phyloP scores from a whole-genome alignment of 1,139 yeast species.

The Saccharomyces uvarum region DNA sequence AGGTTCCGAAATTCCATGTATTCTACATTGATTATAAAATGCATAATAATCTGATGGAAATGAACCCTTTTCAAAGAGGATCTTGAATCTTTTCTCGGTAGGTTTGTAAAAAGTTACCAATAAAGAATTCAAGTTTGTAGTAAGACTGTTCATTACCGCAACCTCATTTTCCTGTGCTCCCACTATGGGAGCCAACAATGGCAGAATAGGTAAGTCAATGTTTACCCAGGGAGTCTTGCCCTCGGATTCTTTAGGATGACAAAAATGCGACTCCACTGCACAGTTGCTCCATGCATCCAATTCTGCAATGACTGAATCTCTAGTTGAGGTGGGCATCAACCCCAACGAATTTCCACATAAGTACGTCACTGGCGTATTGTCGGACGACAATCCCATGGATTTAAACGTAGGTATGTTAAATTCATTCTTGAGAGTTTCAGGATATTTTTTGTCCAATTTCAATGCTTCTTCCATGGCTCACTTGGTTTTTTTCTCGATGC shows the following conservation, averaged over 20 bases:
- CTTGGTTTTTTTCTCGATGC: not conserved
- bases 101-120: constrained; percentile 73
- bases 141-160: constrained; percentile 80
- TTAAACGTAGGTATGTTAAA: constrained; percentile 55
- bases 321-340: constrained; percentile 65
- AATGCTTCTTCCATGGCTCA: constrained; percentile 8
- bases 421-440: constrained; percentile 34
- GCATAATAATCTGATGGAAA: constrained; percentile 93
- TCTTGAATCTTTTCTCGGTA: constrained; percentile 48
- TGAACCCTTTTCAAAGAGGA: constrained; percentile 76
- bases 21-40: constrained; percentile 59
- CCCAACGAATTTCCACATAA: constrained; percentile 91
- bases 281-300: constrained; percentile 72
- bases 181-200: constrained; percentile 61
- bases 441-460: constrained; percentile 28
- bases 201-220: constrained; percentile 68
- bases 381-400: constrained; percentile 41
- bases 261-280: constrained; percentile 81
- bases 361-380: constrained; percentile 36
- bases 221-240: constrained; percentile 63
- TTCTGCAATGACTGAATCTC: constrained; percentile 53
- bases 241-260: constrained; percentile 42
- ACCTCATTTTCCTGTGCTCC: constrained; percentile 72
- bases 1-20: constrained; percentile 44
- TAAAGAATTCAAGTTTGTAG: constrained; percentile 71